A percentile compares a stretch with the other conserved stretches of the same genome.
Evolutionary conservation across 2,329 filamentous ascomycete genomes (phyloP).

Genomic region (Sordariomycetes sp.): DNA sequence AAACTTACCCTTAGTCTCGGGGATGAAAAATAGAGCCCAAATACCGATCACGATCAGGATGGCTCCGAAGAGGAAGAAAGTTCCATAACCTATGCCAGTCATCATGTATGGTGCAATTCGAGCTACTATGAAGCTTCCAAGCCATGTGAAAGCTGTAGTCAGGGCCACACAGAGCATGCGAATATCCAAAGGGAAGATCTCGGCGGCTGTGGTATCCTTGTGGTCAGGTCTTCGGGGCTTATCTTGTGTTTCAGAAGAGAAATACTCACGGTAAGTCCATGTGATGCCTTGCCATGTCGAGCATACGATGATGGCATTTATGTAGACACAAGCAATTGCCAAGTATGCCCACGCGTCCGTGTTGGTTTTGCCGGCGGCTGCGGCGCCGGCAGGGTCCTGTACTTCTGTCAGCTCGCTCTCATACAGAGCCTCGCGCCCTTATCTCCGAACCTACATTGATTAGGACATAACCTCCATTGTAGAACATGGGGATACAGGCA

Average conservation of each 20-base stretch:
- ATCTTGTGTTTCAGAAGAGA: too few species aligned
- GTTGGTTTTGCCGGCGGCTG: conserved; percentile 33
- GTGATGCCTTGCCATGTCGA: conserved; percentile 32
- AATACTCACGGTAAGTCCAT: too few species aligned
- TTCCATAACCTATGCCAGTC: conserved; percentile 32
- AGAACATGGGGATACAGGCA: conserved; percentile 26
- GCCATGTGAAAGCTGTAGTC: conserved; percentile 25
- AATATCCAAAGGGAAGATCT: conserved; percentile 33
- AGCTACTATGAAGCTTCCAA: conserved; percentile 28
- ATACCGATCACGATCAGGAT: conserved; percentile 32
- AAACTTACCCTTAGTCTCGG: conserved; percentile 38
- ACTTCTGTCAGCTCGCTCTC: too few species aligned
- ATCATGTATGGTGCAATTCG: conserved; percentile 30
- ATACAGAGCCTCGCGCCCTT: too few species aligned
- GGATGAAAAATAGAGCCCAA: conserved; percentile 39
- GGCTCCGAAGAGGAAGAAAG: conserved; percentile 42
- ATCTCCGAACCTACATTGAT: too few species aligned
- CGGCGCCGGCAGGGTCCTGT: conserved; percentile 23
- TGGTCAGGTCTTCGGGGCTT: too few species aligned
- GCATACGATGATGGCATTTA: conserved; percentile 29
- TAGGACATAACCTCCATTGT: conserved; percentile 26
- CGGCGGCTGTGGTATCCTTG: too few species aligned
- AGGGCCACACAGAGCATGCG: conserved; percentile 23
- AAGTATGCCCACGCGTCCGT: conserved; percentile 29
- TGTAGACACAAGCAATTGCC: conserved; percentile 34